These are phyloP conservation scores for Thelephora ganbajun DNA, from an alignment of 768 basidiomycete species.

Conservation along the genomic window DNA sequence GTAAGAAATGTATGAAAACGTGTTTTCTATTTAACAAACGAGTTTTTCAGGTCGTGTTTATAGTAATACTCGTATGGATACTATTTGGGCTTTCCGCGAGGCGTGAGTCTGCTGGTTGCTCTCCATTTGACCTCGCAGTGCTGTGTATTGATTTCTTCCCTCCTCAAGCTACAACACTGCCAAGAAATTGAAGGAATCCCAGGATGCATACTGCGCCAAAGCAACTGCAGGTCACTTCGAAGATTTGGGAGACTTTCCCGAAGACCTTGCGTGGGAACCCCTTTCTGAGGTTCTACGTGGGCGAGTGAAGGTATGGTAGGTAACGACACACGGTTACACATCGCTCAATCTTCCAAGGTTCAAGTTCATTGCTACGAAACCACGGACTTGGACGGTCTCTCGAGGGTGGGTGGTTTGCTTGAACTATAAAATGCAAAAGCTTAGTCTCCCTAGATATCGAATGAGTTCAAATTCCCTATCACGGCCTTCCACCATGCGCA, in stretches of 20 bases:
- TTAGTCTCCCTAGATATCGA: conserved; percentile 43
- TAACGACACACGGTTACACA: not conserved
- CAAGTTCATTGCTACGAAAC: conserved; percentile 51
- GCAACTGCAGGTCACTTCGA: conserved; percentile 34
- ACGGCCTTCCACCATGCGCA: conserved; percentile 81
- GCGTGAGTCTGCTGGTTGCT: conserved; percentile 26
- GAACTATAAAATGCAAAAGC: not conserved
- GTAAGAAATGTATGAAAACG: conserved; percentile 1
- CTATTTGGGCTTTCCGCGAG: conserved; percentile 51
- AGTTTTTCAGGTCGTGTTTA: conserved; percentile 17
- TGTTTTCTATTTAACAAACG: not conserved
- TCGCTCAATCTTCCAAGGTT: conserved; percentile 20
- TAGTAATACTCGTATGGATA: conserved; percentile 42
- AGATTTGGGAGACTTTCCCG: conserved; percentile 43
- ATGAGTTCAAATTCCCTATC: conserved; percentile 81
- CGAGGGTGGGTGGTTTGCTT: conserved; percentile 14
- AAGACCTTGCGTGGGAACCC: conserved; percentile 66
- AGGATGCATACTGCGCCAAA: conserved; percentile 52
- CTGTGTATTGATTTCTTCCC: conserved; percentile 5
- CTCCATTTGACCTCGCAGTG: conserved; percentile 6
- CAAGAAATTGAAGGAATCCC: conserved; percentile 45
- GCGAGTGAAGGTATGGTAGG: conserved; percentile 43
- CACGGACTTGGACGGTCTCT: conserved; percentile 42
- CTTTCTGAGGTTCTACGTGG: conserved; percentile 69
- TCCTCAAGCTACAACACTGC: conserved; percentile 45